These are phyloP conservation scores for Chytriomyces sp. DNA, from an alignment of 192 early-diverging fungal genomes.

Conservation along the genomic window DNA sequence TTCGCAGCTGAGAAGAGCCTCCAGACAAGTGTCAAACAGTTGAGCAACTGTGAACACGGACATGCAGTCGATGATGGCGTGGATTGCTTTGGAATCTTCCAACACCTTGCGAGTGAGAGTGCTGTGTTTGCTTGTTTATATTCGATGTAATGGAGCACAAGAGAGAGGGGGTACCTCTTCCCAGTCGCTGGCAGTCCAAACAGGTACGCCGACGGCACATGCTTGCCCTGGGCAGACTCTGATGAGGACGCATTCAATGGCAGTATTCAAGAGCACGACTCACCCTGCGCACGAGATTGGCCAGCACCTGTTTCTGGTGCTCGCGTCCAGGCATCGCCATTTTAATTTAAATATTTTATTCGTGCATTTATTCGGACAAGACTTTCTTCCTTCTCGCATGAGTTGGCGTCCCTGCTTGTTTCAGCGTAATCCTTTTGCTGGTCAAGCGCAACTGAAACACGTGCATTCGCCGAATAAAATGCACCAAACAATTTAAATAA, in stretches of 20 bases:
- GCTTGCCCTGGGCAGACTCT: background rate
- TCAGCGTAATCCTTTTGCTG: no score
- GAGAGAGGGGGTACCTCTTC: slow-evolving; percentile 5
- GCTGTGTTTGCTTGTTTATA: background rate
- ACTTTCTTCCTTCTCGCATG: no score
- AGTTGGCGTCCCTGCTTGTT: no score
- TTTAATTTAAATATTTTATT: no score
- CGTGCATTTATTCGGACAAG: no score
- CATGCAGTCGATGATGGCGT: background rate
- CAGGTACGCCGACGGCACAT: slow-evolving; percentile 1
- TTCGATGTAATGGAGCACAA: slow-evolving; percentile 5
- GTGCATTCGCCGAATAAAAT: no score
- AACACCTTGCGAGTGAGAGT: background rate
- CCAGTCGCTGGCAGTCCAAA: slow-evolving; percentile 18
- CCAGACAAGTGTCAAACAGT: background rate
- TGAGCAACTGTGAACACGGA: background rate
- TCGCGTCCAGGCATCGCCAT: background rate
- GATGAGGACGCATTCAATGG: background rate
- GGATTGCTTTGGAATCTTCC: background rate
- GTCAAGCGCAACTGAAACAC: no score
- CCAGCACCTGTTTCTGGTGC: background rate
- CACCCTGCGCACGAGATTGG: background rate
- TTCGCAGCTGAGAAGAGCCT: background rate
- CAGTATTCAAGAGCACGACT: background rate
- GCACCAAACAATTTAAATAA: no score